These are phyloP conservation scores for Amaranthus tricolor DNA, from an alignment of 179 eudicot species.

Conservation along the genomic window DNA sequence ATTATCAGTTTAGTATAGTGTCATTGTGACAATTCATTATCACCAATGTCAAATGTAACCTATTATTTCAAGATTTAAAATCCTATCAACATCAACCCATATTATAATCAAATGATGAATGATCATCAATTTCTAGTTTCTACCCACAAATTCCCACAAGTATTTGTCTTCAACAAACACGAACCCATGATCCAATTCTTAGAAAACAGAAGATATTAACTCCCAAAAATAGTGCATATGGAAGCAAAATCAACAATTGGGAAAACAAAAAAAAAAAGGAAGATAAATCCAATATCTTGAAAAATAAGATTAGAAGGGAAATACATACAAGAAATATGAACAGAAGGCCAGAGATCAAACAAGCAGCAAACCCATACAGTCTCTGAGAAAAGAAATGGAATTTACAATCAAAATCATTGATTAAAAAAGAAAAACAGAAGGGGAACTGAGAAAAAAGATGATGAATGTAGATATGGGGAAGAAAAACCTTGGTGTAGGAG, in stretches of 20 bases:
- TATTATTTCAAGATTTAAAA: not conserved
- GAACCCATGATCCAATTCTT: not conserved
- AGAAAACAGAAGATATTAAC: not conserved
- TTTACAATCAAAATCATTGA: not conserved
- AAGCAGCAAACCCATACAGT: conserved; percentile 58
- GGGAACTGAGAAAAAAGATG: not conserved
- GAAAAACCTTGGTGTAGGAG: conserved; percentile 48
- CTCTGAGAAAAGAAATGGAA: conserved; percentile 34
- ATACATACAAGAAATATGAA: conserved; percentile 54
- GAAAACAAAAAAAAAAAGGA: not conserved
- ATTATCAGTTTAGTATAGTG: too few relatives aligned
- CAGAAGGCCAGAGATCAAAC: conserved; percentile 45
- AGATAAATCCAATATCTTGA: not conserved
- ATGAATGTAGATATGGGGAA: not conserved
- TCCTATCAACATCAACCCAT: not conserved
- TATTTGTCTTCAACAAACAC: not conserved
- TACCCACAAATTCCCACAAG: not conserved
- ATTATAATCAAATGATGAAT: not conserved
- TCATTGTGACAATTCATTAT: not conserved
- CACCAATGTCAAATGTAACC: not conserved
- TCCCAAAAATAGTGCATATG: not conserved
- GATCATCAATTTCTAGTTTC: not conserved
- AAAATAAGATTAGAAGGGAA: not conserved
- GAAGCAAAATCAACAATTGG: not conserved
- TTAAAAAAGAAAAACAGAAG: not conserved